phyloP scores from a whole-genome alignment of 164 flowering plant species.

The Cinnamomum micranthum region DNA sequence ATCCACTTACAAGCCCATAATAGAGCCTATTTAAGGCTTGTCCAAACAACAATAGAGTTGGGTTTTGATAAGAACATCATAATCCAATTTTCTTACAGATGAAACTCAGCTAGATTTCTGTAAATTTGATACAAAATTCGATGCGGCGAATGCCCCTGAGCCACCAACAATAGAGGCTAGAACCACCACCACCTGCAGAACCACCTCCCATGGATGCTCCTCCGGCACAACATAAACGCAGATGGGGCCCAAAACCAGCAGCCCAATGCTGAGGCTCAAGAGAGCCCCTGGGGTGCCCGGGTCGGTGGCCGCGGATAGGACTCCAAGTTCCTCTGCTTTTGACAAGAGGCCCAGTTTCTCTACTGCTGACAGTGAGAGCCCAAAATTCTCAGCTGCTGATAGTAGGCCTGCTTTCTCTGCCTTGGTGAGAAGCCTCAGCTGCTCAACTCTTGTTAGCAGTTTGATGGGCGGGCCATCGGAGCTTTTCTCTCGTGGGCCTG shows the following conservation, averaged over 20 bases:
- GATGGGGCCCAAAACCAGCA: slow-evolving; percentile 67
- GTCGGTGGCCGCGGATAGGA: slow-evolving; percentile 84
- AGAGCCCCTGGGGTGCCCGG: slow-evolving; percentile 67
- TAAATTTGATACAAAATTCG: slow-evolving; percentile 75
- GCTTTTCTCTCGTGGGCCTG: slow-evolving; percentile 27
- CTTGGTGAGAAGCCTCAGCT: slow-evolving; percentile 78
- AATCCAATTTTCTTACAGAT: neutral
- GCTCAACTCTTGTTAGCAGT: slow-evolving; percentile 85
- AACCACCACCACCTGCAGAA: slow-evolving; percentile 54
- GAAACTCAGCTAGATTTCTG: slow-evolving; percentile 54
- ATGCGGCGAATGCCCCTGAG: slow-evolving; percentile 90
- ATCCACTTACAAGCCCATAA: too few species aligned
- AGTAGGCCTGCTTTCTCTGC: slow-evolving; percentile 91
- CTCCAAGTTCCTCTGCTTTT: slow-evolving; percentile 81
- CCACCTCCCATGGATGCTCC: slow-evolving; percentile 66
- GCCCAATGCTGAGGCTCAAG: slow-evolving; percentile 47
- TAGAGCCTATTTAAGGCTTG: neutral
- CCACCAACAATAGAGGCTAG: slow-evolving; percentile 63
- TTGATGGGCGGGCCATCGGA: slow-evolving; percentile 39
- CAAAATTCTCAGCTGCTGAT: slow-evolving; percentile 83
- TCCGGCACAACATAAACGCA: slow-evolving; percentile 80
- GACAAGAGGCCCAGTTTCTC: slow-evolving; percentile 85
- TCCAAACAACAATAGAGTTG: neutral
- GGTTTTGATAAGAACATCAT: neutral
- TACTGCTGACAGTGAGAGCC: slow-evolving; percentile 73